Percentiles rank a stretch among this genome's conserved stretches.
Conservation (phyloP, 1,284 basidiomycete genomes). For the Cerrena zonata region DNA sequence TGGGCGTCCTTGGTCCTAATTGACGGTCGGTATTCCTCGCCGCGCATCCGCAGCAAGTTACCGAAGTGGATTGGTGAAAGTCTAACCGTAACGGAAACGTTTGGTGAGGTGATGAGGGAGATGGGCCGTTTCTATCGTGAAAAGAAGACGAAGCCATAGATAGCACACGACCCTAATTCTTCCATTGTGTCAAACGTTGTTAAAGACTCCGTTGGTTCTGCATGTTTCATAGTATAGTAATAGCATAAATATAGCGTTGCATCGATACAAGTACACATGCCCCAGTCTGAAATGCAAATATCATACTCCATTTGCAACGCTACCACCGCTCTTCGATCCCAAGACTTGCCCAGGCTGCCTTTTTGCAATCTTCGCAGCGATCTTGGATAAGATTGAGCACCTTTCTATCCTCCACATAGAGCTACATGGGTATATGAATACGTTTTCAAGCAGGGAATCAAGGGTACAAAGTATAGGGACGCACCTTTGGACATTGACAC, state of each 20-base stretch:
- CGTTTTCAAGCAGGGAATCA: not conserved
- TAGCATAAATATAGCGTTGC: not conserved
- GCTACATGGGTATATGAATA: slow-evolving; percentile 16
- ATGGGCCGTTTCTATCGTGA: slow-evolving; percentile 65
- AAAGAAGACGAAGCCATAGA: slow-evolving; percentile 23
- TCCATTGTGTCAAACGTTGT: not conserved
- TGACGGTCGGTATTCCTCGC: slow-evolving; percentile 70
- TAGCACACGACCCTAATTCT: not conserved
- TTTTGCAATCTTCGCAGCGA: slow-evolving; percentile 24
- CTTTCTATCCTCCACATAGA: slow-evolving; percentile 22
- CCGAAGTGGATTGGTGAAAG: slow-evolving; percentile 82
- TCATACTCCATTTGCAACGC: no score
- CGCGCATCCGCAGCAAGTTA: slow-evolving; percentile 68
- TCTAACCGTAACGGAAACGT: slow-evolving; percentile 58
- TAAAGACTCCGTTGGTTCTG: no score
- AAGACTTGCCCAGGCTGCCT: slow-evolving; percentile 24
- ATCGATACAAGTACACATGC: not conserved
- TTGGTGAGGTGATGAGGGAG: slow-evolving; percentile 69
- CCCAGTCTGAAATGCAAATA: no score
- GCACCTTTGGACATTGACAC: slow-evolving; percentile 25
- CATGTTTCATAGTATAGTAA: no score
- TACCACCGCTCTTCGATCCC: slow-evolving; percentile 17
- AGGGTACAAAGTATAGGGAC: no score
- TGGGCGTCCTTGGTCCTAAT: slow-evolving; percentile 85
- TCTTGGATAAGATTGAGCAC: slow-evolving; percentile 28